Evolutionary conservation across 805 yeast species (phyloP).

Genomic region (Tetrapisispora iriomotensis): DNA sequence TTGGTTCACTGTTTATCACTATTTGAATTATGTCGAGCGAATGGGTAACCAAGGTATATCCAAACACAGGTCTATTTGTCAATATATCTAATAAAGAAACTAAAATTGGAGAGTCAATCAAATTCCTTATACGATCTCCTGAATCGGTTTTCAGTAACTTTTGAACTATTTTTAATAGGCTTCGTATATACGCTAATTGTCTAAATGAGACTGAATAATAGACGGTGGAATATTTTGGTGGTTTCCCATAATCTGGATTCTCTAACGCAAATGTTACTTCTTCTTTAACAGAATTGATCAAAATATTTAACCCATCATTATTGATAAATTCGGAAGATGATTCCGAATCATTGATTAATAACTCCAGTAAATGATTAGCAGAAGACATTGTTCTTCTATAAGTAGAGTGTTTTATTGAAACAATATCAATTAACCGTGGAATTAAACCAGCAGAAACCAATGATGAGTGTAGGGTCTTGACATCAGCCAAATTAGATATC

Average conservation of each 20-base stretch:
- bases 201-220: slow-evolving; percentile 46
- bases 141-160: slow-evolving; percentile 61
- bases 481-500: slow-evolving; percentile 50
- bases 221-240: slow-evolving; percentile 42
- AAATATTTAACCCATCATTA: slow-evolving; percentile 50
- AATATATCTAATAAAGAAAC: slow-evolving; percentile 50
- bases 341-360: slow-evolving; percentile 37
- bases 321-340: slow-evolving; percentile 54
- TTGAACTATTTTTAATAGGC: slow-evolving; percentile 52
- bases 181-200: slow-evolving; percentile 50
- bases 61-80: slow-evolving; percentile 49
- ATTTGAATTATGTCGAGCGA: slow-evolving; percentile 55
- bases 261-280: slow-evolving; percentile 58
- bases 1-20: slow-evolving; percentile 84
- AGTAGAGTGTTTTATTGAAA: slow-evolving; percentile 42
- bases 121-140: slow-evolving; percentile 74
- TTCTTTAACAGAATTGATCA: slow-evolving; percentile 50
- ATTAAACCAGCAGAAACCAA: slow-evolving; percentile 70
- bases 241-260: slow-evolving; percentile 49
- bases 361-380: slow-evolving; percentile 49
- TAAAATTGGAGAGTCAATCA: slow-evolving; percentile 78
- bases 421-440: slow-evolving; percentile 51
- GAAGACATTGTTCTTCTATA: slow-evolving; percentile 51
- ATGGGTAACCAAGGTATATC: slow-evolving; percentile 50
- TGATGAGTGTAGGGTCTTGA: slow-evolving; percentile 44